Evolutionary conservation across 2,329 filamentous ascomycete genomes (phyloP).

Genomic region (Xylariaceae sp.): DNA sequence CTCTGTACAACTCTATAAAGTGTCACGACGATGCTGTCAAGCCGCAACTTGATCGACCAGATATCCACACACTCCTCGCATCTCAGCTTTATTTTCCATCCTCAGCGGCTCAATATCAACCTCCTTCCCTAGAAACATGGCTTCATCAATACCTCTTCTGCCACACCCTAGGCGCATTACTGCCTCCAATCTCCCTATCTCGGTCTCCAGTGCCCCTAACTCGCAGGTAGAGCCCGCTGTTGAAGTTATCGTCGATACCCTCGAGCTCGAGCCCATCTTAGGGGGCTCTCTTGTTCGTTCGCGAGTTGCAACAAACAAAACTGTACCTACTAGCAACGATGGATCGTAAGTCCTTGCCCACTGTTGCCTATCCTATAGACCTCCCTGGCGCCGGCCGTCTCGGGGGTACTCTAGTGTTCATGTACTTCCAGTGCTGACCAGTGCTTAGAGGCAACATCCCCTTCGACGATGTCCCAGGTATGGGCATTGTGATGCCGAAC

Average conservation of each 20-base stretch:
- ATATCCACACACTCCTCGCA: neutral
- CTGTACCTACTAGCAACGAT: conserved; percentile 37
- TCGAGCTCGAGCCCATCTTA: conserved; percentile 30
- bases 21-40: neutral
- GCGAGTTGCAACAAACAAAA: conserved; percentile 33
- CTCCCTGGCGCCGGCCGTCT: neutral
- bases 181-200: conserved; percentile 36
- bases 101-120: neutral
- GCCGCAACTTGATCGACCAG: neutral
- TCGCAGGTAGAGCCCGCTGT: conserved; percentile 35
- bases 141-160: conserved; percentile 15
- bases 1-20: conserved; percentile 9
- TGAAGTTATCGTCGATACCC: conserved; percentile 35
- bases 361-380: neutral
- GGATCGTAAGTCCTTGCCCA: conserved; percentile 33
- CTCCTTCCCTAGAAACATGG: neutral
- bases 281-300: conserved; percentile 29
- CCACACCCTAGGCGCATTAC: conserved; percentile 35
- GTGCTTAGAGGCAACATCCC: conserved; percentile 31
- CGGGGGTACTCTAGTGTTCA: neutral
- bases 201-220: conserved; percentile 12
- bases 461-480: conserved; percentile 37
- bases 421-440: neutral
- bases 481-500: conserved; percentile 42
- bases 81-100: neutral